Conservation (phyloP, 768 basidiomycete species). For the Tricholoma saponaceum region DNA sequence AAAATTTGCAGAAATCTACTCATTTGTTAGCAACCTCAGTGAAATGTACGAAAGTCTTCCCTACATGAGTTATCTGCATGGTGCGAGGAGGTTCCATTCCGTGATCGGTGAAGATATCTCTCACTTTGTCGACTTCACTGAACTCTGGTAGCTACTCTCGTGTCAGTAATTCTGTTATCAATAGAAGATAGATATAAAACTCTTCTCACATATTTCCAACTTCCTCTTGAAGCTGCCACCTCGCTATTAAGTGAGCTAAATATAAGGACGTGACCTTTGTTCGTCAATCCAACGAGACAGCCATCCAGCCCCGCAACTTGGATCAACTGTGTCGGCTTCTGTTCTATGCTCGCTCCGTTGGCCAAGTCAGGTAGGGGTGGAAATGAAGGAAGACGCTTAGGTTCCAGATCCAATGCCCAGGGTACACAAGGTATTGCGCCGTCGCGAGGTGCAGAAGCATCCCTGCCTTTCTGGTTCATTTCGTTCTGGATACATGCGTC, state of each 20-base stretch:
- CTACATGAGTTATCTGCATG: conserved; percentile 76
- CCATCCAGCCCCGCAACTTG: conserved; percentile 79
- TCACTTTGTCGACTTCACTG: conserved; percentile 56
- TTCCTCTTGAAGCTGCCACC: conserved; percentile 29
- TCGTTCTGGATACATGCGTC: conserved; percentile 31
- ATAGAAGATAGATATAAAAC: neutral
- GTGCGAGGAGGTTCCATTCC: conserved; percentile 32
- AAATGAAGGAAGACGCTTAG: conserved; percentile 53
- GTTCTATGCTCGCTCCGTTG: conserved; percentile 20
- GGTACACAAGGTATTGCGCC: conserved; percentile 54
- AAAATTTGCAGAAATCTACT: conserved; percentile 83
- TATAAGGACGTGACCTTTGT: conserved; percentile 72
- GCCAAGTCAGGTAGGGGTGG: conserved; percentile 54
- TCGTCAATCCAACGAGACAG: conserved; percentile 75
- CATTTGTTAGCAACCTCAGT: conserved; percentile 11
- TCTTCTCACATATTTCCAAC: conserved; percentile 69
- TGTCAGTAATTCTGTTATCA: conserved; percentile 1
- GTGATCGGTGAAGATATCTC: conserved; percentile 16
- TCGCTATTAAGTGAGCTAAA: conserved; percentile 46
- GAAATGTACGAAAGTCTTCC: conserved; percentile 14
- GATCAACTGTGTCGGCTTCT: conserved; percentile 46
- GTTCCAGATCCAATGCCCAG: conserved; percentile 55
- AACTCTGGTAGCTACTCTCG: conserved; percentile 62
- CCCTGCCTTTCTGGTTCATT: conserved; percentile 10
- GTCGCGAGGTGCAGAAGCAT: conserved; percentile 23